Evolutionary conservation across 345 rosid species (phyloP), one percentile per base, ranked within the genome.

Genomic region (Gossypium herbaceum): DNA sequence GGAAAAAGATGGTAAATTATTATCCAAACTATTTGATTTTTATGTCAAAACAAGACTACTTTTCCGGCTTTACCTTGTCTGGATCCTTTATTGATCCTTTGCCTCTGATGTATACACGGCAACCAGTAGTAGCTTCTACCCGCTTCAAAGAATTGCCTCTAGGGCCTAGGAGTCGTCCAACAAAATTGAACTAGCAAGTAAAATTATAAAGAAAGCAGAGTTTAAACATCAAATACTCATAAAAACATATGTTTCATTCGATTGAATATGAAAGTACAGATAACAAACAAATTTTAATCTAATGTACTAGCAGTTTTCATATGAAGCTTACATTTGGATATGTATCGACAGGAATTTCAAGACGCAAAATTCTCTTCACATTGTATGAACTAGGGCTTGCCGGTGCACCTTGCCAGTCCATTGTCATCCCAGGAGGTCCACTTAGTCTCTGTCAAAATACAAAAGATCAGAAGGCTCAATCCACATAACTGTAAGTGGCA

Each of bases 361-460:
- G 85, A 61, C 98, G 97, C 88, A 95, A 79, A 75, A 93, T 91
- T 83, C 98, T 92, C 87, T 93, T 93, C 79, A 95, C 91, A 7
- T 93, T 88, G 81, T 81, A 95, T 29, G 98, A 85, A 79, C 97
- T 91, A 74, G 98, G 97, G 80, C 98, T 95, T 66, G 99, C 90
- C 71, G 97, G 94, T 11, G 92, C 94, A 70, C 97, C 88, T 87
- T 95, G 98, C 99, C 99, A 95, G 79, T 95, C 99, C 98, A 95
- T 95, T 25, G 94, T 87, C 98, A 95, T 93, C 76, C 98, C 99
- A 75, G 87, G 92, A 52, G 86, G 90, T 64, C 97, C 92, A 81
- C 92, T 82, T 76, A 89, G 70, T 86, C 98, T 89, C 99, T 95
- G 88, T 79, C 22, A 73, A 48, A 25, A 7, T 69, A 50, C 15